Conservation (phyloP, 129 eudicot species). For the Heracleum sosnowskyi region DNA sequence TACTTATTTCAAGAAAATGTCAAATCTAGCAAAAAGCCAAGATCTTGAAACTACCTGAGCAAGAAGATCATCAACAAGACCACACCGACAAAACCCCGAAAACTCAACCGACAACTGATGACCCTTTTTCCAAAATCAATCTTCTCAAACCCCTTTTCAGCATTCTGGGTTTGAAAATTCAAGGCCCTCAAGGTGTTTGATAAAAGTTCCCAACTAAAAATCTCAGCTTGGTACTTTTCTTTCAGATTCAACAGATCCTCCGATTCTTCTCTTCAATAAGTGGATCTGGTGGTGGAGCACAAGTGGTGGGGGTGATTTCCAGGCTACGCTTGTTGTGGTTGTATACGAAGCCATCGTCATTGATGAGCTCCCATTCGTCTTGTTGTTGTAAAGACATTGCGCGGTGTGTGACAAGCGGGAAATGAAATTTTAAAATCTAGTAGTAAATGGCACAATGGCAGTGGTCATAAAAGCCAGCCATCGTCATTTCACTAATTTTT, state of each 20-base stretch:
- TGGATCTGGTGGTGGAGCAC: conserved; percentile 51
- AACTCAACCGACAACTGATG: conserved; percentile 10
- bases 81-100: conserved; percentile 20
- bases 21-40: background rate
- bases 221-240: conserved; percentile 46
- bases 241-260: conserved; percentile 39
- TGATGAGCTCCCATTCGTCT: conserved; percentile 71
- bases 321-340: conserved; percentile 55
- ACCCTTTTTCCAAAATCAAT: background rate
- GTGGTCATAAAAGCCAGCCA: too few species aligned
- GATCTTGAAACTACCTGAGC: conserved; percentile 42
- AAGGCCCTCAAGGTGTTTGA: conserved; percentile 55
- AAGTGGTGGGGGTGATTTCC: conserved; percentile 27
- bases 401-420: conserved; percentile 16
- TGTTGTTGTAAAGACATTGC: conserved; percentile 18
- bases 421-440: background rate
- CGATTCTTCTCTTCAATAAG: conserved; percentile 35
- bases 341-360: conserved; percentile 76
- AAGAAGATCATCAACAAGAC: conserved; percentile 37
- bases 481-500: too few species aligned
- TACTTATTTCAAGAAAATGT: background rate
- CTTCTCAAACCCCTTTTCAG: conserved; percentile 4
- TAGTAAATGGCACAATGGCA: too few species aligned
- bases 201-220: conserved; percentile 61
- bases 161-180: conserved; percentile 30